These are phyloP conservation scores for Salvia miltiorrhiza DNA, from an alignment of 257 asterid genomes.

Conservation along the genomic window DNA sequence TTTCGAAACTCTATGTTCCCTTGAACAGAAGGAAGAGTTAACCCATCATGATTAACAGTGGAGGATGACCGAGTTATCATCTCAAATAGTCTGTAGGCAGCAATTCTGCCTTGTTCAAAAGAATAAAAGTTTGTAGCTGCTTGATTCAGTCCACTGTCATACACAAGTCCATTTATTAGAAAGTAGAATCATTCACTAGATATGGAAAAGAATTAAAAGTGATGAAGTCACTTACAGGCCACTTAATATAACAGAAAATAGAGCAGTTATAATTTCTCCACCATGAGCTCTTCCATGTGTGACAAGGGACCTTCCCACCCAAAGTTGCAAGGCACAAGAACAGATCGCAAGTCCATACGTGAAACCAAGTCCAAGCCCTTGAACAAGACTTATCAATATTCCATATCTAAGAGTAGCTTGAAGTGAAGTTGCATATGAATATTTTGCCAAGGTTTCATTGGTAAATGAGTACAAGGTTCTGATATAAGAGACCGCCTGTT, in stretches of 20 bases:
- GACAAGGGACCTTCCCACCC: constrained; percentile 97
- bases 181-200: neutral
- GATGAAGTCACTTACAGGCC: constrained; percentile 86
- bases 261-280: constrained; percentile 86
- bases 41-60: constrained; percentile 71
- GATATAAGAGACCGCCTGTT: constrained; percentile 92
- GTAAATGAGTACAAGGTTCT: constrained; percentile 92
- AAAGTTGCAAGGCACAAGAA: constrained; percentile 98
- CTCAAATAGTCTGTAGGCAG: constrained; percentile 97
- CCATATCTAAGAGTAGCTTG: constrained; percentile 99
- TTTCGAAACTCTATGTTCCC: constrained; percentile 98
- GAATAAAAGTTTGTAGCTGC: constrained; percentile 99
- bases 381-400: constrained; percentile 97
- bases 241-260: constrained; percentile 93
- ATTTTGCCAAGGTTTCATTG: constrained; percentile 95
- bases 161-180: constrained; percentile 19
- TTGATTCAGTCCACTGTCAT: constrained; percentile 90
- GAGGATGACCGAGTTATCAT: constrained; percentile 95
- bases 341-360: constrained; percentile 99
- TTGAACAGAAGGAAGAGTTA: constrained; percentile 79
- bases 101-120: constrained; percentile 98
- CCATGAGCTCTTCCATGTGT: constrained; percentile 77
- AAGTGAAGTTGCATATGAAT: constrained; percentile 95
- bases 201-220: constrained; percentile 22
- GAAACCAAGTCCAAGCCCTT: constrained; percentile 99